Base-by-base conservation (phyloP, 441 rosid genomes). In the Dalechampia spathulata region DNA sequence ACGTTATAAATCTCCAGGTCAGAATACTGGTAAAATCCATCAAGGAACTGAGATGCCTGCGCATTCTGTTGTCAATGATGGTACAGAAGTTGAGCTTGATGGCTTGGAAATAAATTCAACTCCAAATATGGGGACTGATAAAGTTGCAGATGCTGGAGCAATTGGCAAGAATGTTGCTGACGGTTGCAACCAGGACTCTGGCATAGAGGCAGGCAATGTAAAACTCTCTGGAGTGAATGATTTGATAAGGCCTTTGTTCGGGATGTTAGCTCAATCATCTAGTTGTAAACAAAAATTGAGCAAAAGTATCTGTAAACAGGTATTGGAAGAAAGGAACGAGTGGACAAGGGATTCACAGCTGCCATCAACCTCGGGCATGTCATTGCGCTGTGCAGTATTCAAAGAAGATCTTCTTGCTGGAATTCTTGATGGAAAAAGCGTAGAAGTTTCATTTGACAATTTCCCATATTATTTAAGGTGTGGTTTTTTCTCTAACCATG, bases 391-490 rank as follows among this genome's bases (percentile, higher is more conserved):
- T 69, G 79, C 82, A 15, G 72, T 67, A 22, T 73, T 85, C 72
- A 80, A 67, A 55, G 83, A 80, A 54, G 82, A 78, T 34, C 60
- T 82, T 65, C 66, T 57, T 58, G 83, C 80, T 32, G 86, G 85
- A 69, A 82, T 82, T 63, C 80, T 85, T 41, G 93, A 82, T 69
- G 93, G 89, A 55, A 72, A 68, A 73, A 70, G 67, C 55, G 60
- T 82, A 62, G 71, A 81, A 51, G 97, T 76, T 62, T 83, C 97
- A 58, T 84, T 90, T 51, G 97, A 84, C 38, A 72, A 78, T 68
- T 90, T 90, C 58, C 97, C 97, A 26, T 90, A 90, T 66, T 90
- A 79, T 67, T 71, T 90, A 55, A 90, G 97, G 97, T 89, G 57
- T 38, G 41, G 32, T 49, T 42, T n/a, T 69, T 34, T 15, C 7